Base-by-base conservation (phyloP, 768 basidiomycete genomes). In the Dendrothele bispora region DNA sequence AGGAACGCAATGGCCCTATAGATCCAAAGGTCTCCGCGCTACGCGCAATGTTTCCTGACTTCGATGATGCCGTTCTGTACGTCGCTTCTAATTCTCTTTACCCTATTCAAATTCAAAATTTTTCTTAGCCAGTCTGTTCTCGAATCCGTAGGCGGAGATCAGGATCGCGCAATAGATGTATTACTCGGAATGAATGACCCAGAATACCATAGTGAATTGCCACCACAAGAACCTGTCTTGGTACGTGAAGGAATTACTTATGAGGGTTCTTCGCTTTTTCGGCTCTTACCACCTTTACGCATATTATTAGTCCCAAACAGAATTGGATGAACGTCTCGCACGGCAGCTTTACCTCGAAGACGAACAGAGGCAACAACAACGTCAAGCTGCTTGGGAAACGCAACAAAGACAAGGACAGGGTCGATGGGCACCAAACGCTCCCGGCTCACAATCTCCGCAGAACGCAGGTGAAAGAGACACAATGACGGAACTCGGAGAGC, bases 181-280 rank as follows among this genome's bases (percentile, higher is more conserved):
- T 72, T 94, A 7, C 77, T 94, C 6, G 86, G 84, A 8, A 92
- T 94, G 91, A 91, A 77, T 65, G 91, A 94, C 66, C 90, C 90
- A 1, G 74, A 83, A 6, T 91, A 86, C 59, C 73, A 60, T 47
- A 65, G 68, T 38, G 72, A 82, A 3, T 60, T 71, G 10, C 36
- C 30, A 12, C 55, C 53, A 7, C 52, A 51, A 39, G 56, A 22
- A 5, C 49, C 52, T 32, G 55, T 45, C n/a, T 49, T 51, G n/a
- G 51, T 37, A 38, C 50, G n/a, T 60, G 62, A 46, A 53, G 58
- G 46, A 47, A 65, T 49, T 50, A 64, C 51, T n/a, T n/a, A n/a
- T n/a, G n/a, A n/a, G n/a, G 55, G 69, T 69, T 42, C 20, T 54
- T 52, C 35, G 22, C 35, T 54, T 17, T 25, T 39, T 17, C 25